These are phyloP conservation scores for Byssoonygena ceratinophila DNA, from an alignment of 2,329 filamentous ascomycete species.

Conservation along the genomic window DNA sequence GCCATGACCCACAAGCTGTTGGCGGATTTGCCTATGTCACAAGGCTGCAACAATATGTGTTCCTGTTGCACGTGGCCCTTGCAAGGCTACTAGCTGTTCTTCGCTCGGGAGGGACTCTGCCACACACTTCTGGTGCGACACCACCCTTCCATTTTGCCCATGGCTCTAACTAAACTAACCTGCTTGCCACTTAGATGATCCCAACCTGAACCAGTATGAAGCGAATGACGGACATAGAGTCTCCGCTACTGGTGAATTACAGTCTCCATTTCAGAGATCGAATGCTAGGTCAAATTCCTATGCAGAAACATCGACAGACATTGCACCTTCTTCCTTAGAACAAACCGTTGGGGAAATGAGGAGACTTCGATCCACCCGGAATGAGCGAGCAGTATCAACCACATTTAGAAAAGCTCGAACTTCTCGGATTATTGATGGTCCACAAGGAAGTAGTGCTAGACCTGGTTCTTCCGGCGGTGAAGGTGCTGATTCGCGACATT, in stretches of 20 bases:
- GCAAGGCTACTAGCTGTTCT: conserved; percentile 81
- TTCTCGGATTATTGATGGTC: conserved; percentile 84
- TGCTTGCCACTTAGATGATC: conserved; percentile 53
- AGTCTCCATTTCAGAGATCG: conserved; percentile 45
- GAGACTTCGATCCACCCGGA: conserved; percentile 77
- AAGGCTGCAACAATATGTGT: conserved; percentile 88
- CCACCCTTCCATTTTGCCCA: neutral
- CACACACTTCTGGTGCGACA: conserved; percentile 53
- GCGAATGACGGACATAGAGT: conserved; percentile 53
- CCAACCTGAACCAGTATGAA: conserved; percentile 56
- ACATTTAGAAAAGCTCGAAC: conserved; percentile 83
- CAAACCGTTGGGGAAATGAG: conserved; percentile 94
- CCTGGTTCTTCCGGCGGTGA: conserved; percentile 53
- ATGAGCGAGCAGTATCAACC: conserved; percentile 88
- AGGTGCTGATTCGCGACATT: conserved; percentile 41
- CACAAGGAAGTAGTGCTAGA: conserved; percentile 55
- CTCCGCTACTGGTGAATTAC: conserved; percentile 39
- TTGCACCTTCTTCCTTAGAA: conserved; percentile 71
- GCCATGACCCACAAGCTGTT: conserved; percentile 46
- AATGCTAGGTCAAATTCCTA: conserved; percentile 66
- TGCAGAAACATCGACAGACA: conserved; percentile 50
- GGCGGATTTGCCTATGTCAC: conserved; percentile 64
- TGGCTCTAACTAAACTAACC: conserved; percentile 13
- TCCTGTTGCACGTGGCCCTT: conserved; percentile 80
- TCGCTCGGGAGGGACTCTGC: conserved; percentile 68